phyloP scores from a whole-genome alignment of 108 stramenopile species.

The Schizochytrium sp. region DNA sequence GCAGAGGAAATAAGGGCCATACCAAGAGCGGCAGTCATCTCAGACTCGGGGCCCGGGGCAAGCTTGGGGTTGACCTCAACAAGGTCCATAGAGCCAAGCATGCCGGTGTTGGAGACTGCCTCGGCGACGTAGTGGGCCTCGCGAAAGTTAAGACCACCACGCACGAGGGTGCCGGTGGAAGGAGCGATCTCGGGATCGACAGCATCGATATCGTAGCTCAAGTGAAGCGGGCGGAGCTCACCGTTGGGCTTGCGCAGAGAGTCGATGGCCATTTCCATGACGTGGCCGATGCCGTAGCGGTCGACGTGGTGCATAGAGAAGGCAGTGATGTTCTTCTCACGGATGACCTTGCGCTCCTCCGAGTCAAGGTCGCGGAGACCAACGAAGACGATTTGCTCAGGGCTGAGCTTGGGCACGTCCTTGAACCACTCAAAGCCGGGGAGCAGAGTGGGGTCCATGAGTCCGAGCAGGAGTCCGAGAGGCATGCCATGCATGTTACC shows the following conservation, averaged over 20 bases:
- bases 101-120: conserved; percentile 84
- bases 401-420: conserved; percentile 65
- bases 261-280: conserved; percentile 92
- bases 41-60: conserved; percentile 80
- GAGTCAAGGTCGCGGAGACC: conserved; percentile 95
- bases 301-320: conserved; percentile 97
- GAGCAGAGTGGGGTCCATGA: conserved; percentile 80
- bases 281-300: conserved; percentile 88
- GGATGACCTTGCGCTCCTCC: conserved; percentile 85
- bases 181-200: conserved; percentile 96
- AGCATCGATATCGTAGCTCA: conserved; percentile 96
- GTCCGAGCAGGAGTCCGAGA: conserved; percentile 87
- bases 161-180: conserved; percentile 94
- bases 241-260: conserved; percentile 83
- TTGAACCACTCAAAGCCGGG: conserved; percentile 91
- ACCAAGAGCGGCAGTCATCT: conserved; percentile 85
- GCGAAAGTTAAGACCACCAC: conserved; percentile 96
- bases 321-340: conserved; percentile 83
- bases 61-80: conserved; percentile 96
- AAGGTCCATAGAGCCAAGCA: conserved; percentile 93
- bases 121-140: conserved; percentile 98
- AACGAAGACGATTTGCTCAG: conserved; percentile 89
- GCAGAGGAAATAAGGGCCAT: conserved; percentile 81
- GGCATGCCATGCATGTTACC: conserved; percentile 99
- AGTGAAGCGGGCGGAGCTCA: conserved; percentile 65